Conservation (phyloP, 257 asterid species). For the Nicotiana tomentosiformis region DNA sequence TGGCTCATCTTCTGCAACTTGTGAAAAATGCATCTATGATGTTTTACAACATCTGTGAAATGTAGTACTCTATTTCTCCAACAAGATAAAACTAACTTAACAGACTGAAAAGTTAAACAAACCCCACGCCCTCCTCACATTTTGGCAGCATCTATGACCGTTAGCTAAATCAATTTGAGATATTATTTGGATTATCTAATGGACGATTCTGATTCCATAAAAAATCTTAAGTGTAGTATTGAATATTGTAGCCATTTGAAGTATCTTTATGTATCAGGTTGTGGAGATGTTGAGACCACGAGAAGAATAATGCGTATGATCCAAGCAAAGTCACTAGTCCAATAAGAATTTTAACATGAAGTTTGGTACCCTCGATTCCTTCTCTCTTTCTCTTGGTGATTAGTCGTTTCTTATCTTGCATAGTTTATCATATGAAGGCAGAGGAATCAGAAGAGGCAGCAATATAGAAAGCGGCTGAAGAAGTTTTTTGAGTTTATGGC, state of each 20-base stretch:
- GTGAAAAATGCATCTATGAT: not conserved
- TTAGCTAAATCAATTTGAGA: too few species aligned
- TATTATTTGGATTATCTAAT: too few species aligned
- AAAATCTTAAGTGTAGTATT: too few species aligned
- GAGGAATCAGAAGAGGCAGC: not conserved
- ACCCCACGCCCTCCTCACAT: too few species aligned
- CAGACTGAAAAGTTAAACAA: not conserved
- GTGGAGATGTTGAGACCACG: not conserved
- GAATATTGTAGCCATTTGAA: not conserved
- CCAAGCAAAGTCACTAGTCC: too few species aligned
- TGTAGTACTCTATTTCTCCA: not conserved
- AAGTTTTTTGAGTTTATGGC: not conserved
- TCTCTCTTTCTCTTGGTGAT: not conserved
- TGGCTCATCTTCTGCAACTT: too few species aligned
- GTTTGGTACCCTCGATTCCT: too few species aligned
- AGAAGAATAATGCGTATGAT: not conserved
- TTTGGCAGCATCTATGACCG: too few species aligned
- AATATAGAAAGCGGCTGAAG: not conserved
- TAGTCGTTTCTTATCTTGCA: not conserved
- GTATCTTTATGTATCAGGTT: not conserved
- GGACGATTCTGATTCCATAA: too few species aligned
- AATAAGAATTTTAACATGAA: not conserved
- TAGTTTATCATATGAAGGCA: not conserved
- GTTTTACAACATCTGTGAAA: not conserved
- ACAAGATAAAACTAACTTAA: not conserved